Evolutionary conservation across 495 filamentous ascomycete species (phyloP), one percentile per base, ranked within the genome.

Genomic region (Haplographium delicatum): DNA sequence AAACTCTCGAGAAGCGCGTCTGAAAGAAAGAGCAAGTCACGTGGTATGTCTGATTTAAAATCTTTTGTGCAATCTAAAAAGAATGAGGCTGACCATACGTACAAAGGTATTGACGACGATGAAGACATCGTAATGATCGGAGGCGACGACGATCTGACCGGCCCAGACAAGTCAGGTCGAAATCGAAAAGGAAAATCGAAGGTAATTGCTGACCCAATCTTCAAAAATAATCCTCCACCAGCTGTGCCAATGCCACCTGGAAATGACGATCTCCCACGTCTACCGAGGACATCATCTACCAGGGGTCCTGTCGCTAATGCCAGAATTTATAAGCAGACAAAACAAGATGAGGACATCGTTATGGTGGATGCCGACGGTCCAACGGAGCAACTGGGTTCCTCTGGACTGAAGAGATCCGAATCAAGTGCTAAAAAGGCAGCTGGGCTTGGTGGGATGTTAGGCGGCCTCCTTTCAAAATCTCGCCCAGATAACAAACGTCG

Each of bases 261-360:
- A 50, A 31, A 39, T 27, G 45, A 48, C 49, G 56, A 57, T 27
- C 26, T 54, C 30, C 53, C 54, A 27, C 26, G 31, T 43, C 57
- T 51, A 33, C 28, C 35, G 34, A 28, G 39, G 50, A 33, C 24
- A 30, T 44, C 50, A 48, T 44, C 26, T 33, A 38, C 30, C 11
- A 58, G 37, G 51, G 52, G 58, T 13, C 20, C 56, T 37, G 40
- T 27, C 40, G 60, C 60, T 60, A 63, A 60, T 33, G 31, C 47
- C 4, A 55, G 28, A 47, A 25, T 27, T 43, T 25, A n/a, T 16
- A 57, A 60, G 42, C 59, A 62, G 59, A 28, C 34, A 5, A 59
- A 56, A 52, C 41, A 73, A 19, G 73, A 76, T 1, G 74, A 78
- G 19, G 70, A 71, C 47, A 66, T 73, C 41, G 65, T 72, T 30